Conservation (phyloP, 257 asterid genomes). For the Nicotiana obtusifolia region DNA sequence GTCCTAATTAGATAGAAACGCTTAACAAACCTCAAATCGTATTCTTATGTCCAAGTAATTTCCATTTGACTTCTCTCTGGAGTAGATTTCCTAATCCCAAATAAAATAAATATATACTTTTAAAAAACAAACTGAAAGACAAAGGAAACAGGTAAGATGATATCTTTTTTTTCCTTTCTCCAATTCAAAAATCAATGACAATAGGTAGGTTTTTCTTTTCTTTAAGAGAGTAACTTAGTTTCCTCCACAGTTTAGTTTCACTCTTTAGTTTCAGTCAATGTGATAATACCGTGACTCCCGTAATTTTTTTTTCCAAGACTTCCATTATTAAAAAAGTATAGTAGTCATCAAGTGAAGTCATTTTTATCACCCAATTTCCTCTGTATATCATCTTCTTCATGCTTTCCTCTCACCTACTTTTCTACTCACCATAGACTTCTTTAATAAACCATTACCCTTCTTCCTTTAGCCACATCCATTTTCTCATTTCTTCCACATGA, state of each 20-base stretch:
- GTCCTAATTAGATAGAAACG: constrained; percentile 10
- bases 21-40: constrained; percentile 8
- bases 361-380: constrained; percentile 13
- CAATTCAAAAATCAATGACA: not conserved
- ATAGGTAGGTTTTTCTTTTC: constrained; percentile 6
- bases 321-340: constrained; percentile 7
- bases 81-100: constrained; percentile 3
- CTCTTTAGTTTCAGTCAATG: constrained; percentile 1
- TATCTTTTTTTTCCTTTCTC: not conserved
- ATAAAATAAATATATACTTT: not conserved
- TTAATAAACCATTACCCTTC: not conserved
- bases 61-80: not conserved
- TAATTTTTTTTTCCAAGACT: constrained; percentile 12
- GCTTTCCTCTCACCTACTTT: constrained; percentile 7
- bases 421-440: constrained; percentile 18
- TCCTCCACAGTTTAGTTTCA: not conserved
- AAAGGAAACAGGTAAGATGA: not conserved
- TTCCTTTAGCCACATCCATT: not conserved
- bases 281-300: not conserved
- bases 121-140: not conserved
- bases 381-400: constrained; percentile 11
- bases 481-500: constrained; percentile 21
- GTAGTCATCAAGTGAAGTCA: constrained; percentile 4
- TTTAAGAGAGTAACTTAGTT: not conserved
- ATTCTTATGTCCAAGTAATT: not conserved